Evolutionary conservation across 345 rosid genomes (phyloP).

Genomic region (Sonneratia caseolaris): DNA sequence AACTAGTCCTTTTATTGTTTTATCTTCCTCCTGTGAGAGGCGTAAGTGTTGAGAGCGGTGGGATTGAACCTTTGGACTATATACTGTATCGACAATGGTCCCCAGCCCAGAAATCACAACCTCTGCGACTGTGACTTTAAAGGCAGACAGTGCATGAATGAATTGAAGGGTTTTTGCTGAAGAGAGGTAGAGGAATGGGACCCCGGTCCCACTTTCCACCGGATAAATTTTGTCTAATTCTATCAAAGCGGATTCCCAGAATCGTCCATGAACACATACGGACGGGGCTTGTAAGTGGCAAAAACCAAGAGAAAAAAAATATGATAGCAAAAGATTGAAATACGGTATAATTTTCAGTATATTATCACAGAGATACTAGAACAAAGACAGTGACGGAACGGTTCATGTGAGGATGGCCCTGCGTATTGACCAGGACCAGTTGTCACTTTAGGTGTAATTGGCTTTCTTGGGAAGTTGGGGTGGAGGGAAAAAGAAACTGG

Average conservation of each 20-base stretch:
- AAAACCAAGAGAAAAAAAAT: too few species aligned
- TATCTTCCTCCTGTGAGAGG: slow-evolving; percentile 4
- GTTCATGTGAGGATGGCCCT: background rate
- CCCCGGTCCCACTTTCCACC: slow-evolving; percentile 15
- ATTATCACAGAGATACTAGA: background rate
- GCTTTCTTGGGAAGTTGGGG: background rate
- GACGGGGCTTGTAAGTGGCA: too few species aligned
- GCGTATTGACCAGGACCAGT: background rate
- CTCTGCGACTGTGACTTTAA: slow-evolving; percentile 30
- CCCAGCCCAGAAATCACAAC: slow-evolving; percentile 24
- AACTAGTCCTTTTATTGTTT: background rate
- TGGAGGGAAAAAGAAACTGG: background rate
- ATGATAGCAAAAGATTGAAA: too few species aligned
- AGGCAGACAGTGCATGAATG: slow-evolving; percentile 31
- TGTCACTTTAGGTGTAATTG: background rate
- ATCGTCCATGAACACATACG: too few species aligned
- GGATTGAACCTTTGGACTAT: slow-evolving; percentile 19
- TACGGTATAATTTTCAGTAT: too few species aligned
- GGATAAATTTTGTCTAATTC: slow-evolving; percentile 18
- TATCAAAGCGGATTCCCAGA: slow-evolving; percentile 13
- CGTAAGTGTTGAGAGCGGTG: slow-evolving; percentile 7
- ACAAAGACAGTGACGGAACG: background rate
- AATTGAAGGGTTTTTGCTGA: slow-evolving; percentile 18
- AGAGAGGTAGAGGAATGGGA: background rate
- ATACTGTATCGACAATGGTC: slow-evolving; percentile 16